A percentile compares a stretch with the other conserved stretches of the same genome.
phyloP scores from a whole-genome alignment of 2,329 filamentous ascomycete genomes.

The Hypocreales sp. region DNA sequence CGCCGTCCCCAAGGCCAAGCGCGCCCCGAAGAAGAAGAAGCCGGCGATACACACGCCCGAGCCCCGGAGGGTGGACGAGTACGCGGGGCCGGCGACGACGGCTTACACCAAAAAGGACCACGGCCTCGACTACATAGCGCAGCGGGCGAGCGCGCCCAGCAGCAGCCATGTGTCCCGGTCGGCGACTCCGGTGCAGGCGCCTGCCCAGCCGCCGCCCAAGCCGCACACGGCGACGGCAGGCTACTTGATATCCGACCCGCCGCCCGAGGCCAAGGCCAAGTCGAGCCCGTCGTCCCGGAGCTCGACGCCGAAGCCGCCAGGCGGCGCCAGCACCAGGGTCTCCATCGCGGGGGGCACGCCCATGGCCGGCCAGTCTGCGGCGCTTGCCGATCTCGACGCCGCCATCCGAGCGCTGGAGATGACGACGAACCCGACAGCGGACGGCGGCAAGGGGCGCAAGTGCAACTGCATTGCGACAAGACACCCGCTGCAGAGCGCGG shows the following conservation, averaged over 20 bases:
- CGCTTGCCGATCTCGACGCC: slow-evolving; percentile 55
- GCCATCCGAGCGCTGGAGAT: slow-evolving; percentile 83
- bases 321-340: slow-evolving; percentile 43
- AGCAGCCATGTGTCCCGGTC: slow-evolving; percentile 21
- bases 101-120: slow-evolving; percentile 61
- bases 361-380: slow-evolving; percentile 68
- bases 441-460: slow-evolving; percentile 38
- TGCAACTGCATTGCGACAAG: slow-evolving; percentile 82
- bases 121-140: slow-evolving; percentile 58
- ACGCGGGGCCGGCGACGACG: slow-evolving; percentile 48
- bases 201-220: slow-evolving; percentile 31
- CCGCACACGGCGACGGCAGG: slow-evolving; percentile 49
- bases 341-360: slow-evolving; percentile 61
- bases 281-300: slow-evolving; percentile 34
- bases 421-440: slow-evolving; percentile 69
- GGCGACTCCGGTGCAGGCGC: slow-evolving; percentile 12
- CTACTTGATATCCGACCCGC: slow-evolving; percentile 64
- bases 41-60: slow-evolving; percentile 46
- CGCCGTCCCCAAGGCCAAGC: slow-evolving; percentile 31
- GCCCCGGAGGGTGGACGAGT: slow-evolving; percentile 42
- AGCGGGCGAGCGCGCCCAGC: slow-evolving; percentile 23
- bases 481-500: slow-evolving; percentile 78
- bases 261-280: slow-evolving; percentile 40
- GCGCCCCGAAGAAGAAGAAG: slow-evolving; percentile 40
- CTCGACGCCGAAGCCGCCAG: slow-evolving; percentile 36